phyloP scores from a whole-genome alignment of 129 eudicot species.

The Pseudognaphalium luteoalbum region DNA sequence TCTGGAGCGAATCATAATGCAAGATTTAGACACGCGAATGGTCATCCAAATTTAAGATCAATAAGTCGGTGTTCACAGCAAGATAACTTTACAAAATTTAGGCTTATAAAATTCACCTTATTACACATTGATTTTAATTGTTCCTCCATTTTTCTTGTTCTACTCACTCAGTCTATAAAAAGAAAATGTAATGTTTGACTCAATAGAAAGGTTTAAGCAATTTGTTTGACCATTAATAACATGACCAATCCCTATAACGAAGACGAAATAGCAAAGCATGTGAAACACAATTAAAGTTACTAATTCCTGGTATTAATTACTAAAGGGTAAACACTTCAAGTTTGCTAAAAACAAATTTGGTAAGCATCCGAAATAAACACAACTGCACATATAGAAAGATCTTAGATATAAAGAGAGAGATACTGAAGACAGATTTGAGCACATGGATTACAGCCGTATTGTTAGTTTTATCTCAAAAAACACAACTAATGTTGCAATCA shows the following conservation, averaged over 20 bases:
- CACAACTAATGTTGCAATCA: background rate
- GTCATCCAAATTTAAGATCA: background rate
- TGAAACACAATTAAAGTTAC: constrained; percentile 15
- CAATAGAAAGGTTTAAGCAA: background rate
- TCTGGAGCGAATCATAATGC: background rate
- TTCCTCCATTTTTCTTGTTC: background rate
- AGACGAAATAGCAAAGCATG: constrained; percentile 1
- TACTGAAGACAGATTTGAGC: background rate
- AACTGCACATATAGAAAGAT: background rate
- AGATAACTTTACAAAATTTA: background rate
- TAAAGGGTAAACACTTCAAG: background rate
- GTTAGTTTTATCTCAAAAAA: background rate
- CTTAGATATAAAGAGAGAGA: background rate
- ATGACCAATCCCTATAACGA: constrained; percentile 5
- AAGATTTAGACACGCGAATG: background rate
- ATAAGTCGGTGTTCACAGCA: constrained; percentile 4
- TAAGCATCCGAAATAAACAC: background rate
- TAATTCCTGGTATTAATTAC: background rate
- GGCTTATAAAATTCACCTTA: constrained; percentile 6
- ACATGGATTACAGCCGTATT: background rate
- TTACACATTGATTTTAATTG: background rate
- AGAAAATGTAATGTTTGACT: background rate
- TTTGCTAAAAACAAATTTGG: background rate
- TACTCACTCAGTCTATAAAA: constrained; percentile 6
- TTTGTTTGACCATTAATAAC: background rate